phyloP scores from a whole-genome alignment of 345 rosid genomes.

The Iberis pinnata region DNA sequence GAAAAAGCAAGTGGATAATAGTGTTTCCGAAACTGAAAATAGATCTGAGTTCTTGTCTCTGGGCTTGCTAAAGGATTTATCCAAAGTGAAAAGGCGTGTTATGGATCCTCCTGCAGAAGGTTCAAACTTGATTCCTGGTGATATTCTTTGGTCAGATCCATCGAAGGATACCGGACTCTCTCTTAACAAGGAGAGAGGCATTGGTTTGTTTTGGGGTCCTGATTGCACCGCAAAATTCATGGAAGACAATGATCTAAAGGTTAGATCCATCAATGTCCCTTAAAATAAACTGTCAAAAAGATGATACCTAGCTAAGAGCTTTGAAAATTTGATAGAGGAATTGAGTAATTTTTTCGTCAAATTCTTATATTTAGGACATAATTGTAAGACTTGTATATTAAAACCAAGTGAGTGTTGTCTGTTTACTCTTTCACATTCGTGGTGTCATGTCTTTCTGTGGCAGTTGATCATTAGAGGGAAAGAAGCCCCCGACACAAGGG shows the following conservation, averaged over 20 bases:
- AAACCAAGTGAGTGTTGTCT: not conserved
- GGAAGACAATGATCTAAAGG: slow-evolving; percentile 32
- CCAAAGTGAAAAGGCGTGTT: slow-evolving; percentile 28
- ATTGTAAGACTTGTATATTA: not conserved
- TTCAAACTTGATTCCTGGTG: slow-evolving; percentile 35
- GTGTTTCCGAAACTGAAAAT: slow-evolving; percentile 19
- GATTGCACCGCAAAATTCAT: slow-evolving; percentile 35
- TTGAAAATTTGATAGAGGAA: slow-evolving; percentile 9
- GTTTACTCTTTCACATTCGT: slow-evolving; percentile 14
- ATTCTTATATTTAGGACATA: too few species aligned
- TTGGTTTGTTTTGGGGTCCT: slow-evolving; percentile 37
- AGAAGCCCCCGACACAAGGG: slow-evolving; percentile 25
- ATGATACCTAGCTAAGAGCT: slow-evolving; percentile 6
- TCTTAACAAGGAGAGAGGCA: slow-evolving; percentile 32
- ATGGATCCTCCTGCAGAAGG: slow-evolving; percentile 28
- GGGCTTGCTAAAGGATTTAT: slow-evolving; percentile 32
- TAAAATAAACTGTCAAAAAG: not conserved
- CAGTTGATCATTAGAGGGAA: slow-evolving; percentile 36
- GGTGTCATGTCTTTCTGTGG: slow-evolving; percentile 14
- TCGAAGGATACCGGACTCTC: slow-evolving; percentile 21
- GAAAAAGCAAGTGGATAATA: slow-evolving; percentile 23
- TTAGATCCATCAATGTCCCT: slow-evolving; percentile 9
- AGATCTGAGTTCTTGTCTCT: slow-evolving; percentile 18
- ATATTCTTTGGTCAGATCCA: slow-evolving; percentile 37
- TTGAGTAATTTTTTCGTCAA: too few species aligned